Evolutionary conservation across 2,329 filamentous ascomycete species (phyloP), one percentile per base, ranked within the genome.

Genomic region (Ilyonectria destructans): DNA sequence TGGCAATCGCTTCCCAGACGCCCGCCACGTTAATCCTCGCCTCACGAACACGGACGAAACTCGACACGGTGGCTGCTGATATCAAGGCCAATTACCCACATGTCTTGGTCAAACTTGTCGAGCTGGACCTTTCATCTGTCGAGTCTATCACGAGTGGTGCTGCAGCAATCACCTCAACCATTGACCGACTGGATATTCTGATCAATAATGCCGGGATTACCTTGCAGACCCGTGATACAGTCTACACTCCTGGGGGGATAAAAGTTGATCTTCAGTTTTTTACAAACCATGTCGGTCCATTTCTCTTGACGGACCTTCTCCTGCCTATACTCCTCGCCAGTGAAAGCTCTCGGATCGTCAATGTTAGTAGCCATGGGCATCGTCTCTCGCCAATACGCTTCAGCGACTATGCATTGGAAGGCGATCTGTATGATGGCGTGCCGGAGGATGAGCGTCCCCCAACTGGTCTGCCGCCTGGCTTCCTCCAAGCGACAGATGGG

Each of bases 351-450:
- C 76, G 83, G 0, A 67, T 88, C 8, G 80, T 88, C 21, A 85
- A 81, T 66, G 75, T 87, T 8, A 80, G 80, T 29, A 86, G 84
- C 70, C 75, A 82, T 35, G 85, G 84, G 2, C 80, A 87, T 68
- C 77, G 81, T 6, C 55, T 86, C 13, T 74, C 77, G 2, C 82
- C 81, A 1, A 74, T 87, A 17, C 77, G 83, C 3, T 86, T 82
- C 66, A 77, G 79, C 51, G 84, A 87, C 71, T 81, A 78, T 45
- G 83, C 85, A 37, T 86, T 86, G 67, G 35, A 59, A 26, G 13
- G 21, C 0, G 63, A 59, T 6, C 13, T 69, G 6, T 69, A 67
- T 5, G 35, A 62, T 19, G 67, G 67, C 2, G 67, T 69, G 15
- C 55, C 63, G 3, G 58, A 62, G 29, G 58, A 56, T 15, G 67